Evolutionary conservation across 208 protist species (phyloP).

Genomic region (Trichomonas tenax): DNA sequence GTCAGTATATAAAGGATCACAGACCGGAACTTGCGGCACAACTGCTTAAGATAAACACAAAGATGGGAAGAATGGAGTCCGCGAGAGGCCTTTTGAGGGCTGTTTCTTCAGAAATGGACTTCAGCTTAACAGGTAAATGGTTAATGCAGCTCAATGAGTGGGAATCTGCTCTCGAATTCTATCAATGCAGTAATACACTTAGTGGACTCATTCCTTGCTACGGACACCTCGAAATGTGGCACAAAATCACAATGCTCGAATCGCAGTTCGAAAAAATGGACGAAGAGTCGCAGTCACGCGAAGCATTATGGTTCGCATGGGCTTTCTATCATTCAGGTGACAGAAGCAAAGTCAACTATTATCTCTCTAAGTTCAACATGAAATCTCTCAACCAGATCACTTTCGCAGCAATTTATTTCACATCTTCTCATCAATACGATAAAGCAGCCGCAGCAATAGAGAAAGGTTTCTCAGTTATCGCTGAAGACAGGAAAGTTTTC

Average conservation of each 20-base stretch:
- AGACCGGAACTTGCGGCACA: not conserved
- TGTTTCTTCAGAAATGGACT: not conserved
- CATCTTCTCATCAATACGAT: not conserved
- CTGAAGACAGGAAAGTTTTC: not conserved
- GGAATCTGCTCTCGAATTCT: not conserved
- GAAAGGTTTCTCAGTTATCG: not conserved
- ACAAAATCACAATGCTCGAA: not conserved
- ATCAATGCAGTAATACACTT: not conserved
- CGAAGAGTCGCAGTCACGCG: not conserved
- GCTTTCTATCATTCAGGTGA: not conserved
- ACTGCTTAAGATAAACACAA: not conserved
- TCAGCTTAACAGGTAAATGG: not conserved
- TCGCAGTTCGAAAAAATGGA: not conserved
- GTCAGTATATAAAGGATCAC: not conserved
- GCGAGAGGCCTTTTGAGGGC: not conserved
- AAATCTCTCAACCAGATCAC: not conserved
- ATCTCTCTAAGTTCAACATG: not conserved
- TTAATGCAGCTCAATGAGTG: not conserved
- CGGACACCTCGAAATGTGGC: not conserved
- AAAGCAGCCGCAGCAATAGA: not conserved
- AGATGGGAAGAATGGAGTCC: constrained; percentile 13
- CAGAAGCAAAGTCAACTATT: not conserved
- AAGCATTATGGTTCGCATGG: not conserved
- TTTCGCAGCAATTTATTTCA: not conserved
- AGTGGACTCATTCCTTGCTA: not conserved